Evolutionary conservation across 1,139 yeast species (phyloP).

Genomic region (Diutina ranongensis): DNA sequence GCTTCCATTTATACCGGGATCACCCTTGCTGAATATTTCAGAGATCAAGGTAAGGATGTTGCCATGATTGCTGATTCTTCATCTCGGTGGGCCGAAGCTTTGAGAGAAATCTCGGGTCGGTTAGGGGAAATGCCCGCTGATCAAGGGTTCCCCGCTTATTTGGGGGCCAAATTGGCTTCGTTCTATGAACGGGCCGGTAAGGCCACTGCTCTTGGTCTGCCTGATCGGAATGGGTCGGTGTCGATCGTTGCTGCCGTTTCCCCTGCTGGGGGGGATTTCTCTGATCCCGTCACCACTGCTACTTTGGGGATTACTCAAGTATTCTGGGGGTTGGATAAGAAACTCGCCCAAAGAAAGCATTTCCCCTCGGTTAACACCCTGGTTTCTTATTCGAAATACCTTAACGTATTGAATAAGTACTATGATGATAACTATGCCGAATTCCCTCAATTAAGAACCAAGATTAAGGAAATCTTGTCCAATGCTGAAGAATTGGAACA

Average conservation of each 20-base stretch:
- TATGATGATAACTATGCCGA: constrained; percentile 84
- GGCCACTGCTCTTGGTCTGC: constrained; percentile 90
- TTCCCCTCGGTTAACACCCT: constrained; percentile 97
- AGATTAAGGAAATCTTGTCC: constrained; percentile 86
- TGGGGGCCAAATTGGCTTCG: constrained; percentile 97
- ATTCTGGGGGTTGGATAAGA: constrained; percentile 99
- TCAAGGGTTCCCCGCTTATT: constrained; percentile 99
- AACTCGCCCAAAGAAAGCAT: constrained; percentile 98
- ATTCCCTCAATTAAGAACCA: constrained; percentile 80
- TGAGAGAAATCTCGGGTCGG: constrained; percentile 99
- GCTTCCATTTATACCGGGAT: constrained; percentile 99
- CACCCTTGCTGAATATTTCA: constrained; percentile 95
- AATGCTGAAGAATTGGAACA: constrained; percentile 98
- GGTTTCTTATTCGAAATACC: constrained; percentile 92
- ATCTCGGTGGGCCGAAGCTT: constrained; percentile 99
- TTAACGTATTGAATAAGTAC: constrained; percentile 73
- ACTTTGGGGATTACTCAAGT: constrained; percentile 98
- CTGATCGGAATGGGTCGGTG: constrained; percentile 92
- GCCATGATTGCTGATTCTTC: constrained; percentile 99
- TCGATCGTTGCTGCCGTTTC: constrained; percentile 99
- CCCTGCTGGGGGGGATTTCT: constrained; percentile 99
- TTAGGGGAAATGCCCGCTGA: constrained; percentile 99
- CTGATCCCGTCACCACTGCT: constrained; percentile 97
- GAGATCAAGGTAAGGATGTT: constrained; percentile 99
- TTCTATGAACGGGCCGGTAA: constrained; percentile 99